These are phyloP conservation scores for Blastocystis sp. DNA, from an alignment of 352 stramenopile genomes.

Conservation along the genomic window DNA sequence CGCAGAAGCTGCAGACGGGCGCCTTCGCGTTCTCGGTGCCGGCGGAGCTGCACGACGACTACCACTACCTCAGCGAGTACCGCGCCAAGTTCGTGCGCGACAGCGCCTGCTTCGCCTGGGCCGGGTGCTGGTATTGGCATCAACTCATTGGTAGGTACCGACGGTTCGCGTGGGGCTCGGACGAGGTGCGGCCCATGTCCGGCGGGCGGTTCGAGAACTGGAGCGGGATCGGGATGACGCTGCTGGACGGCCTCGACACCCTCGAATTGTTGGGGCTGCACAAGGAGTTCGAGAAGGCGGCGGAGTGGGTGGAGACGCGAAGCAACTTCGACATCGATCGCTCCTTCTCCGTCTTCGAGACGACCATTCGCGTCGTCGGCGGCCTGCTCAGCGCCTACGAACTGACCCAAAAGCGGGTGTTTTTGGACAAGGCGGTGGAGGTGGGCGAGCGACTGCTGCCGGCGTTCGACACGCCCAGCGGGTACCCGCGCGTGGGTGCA, in stretches of 20 bases:
- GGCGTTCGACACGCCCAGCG: constrained; percentile 51
- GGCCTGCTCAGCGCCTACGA: constrained; percentile 89
- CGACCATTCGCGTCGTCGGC: constrained; percentile 90
- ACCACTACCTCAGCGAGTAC: constrained; percentile 66
- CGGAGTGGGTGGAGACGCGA: constrained; percentile 73
- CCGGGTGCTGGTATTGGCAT: not conserved
- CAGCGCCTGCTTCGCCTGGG: constrained; percentile 48
- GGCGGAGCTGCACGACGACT: constrained; percentile 25
- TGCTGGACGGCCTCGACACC: constrained; percentile 60
- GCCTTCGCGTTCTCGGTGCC: constrained; percentile 34
- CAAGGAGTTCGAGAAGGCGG: constrained; percentile 78
- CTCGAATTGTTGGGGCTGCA: constrained; percentile 77
- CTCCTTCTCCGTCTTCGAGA: constrained; percentile 91
- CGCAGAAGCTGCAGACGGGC: not conserved
- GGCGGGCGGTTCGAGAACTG: constrained; percentile 20
- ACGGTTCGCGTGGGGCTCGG: constrained; percentile 42
- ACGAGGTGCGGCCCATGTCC: constrained; percentile 40
- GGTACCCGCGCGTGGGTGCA: constrained; percentile 43
- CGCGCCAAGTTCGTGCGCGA: constrained; percentile 53
- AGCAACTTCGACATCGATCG: constrained; percentile 79
- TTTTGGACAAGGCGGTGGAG: constrained; percentile 63
- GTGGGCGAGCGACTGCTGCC: constrained; percentile 45
- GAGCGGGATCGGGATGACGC: constrained; percentile 60
- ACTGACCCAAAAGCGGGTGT: constrained; percentile 75
- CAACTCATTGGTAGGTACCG: not conserved